phyloP scores from a whole-genome alignment of 1,284 basidiomycete species.

The Irpex sp. region DNA sequence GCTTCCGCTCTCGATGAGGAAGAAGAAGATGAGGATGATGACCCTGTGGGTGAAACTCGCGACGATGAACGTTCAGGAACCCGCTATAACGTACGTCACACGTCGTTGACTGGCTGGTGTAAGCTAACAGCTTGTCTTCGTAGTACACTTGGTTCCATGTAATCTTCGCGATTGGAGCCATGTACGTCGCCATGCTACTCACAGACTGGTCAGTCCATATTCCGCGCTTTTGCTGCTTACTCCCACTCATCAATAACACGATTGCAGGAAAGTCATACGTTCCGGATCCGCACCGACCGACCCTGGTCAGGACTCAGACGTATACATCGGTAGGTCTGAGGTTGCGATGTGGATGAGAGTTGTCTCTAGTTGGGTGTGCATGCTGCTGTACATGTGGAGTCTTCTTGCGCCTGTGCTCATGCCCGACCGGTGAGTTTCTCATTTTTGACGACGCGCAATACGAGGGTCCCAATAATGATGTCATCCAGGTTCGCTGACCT shows the following conservation, averaged over 20 bases:
- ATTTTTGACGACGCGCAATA: background rate
- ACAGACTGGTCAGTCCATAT: slow-evolving; percentile 84
- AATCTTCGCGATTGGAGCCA: slow-evolving; percentile 92
- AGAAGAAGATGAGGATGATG: slow-evolving; percentile 72
- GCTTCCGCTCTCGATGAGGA: slow-evolving; percentile 88
- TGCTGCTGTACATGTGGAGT: slow-evolving; percentile 87
- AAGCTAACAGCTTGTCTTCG: background rate
- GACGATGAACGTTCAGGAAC: slow-evolving; percentile 97
- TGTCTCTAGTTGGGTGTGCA: slow-evolving; percentile 93
- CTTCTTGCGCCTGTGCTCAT: slow-evolving; percentile 83
- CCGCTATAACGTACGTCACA: slow-evolving; percentile 80
- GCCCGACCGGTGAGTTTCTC: slow-evolving; percentile 64
- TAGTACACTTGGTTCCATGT: slow-evolving; percentile 98
- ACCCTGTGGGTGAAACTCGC: slow-evolving; percentile 60
- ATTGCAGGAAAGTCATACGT: slow-evolving; percentile 65
- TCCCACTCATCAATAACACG: no score
- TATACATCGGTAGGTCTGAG: slow-evolving; percentile 93
- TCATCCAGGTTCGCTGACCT: background rate
- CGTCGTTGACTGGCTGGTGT: background rate
- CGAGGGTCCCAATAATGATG: background rate
- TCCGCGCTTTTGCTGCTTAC: background rate
- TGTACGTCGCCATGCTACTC: slow-evolving; percentile 98
- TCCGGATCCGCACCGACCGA: slow-evolving; percentile 33
- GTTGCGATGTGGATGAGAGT: slow-evolving; percentile 99
- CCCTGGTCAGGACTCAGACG: slow-evolving; percentile 53